Evolutionary conservation across 345 rosid genomes (phyloP).

Genomic region (Draba incana): DNA sequence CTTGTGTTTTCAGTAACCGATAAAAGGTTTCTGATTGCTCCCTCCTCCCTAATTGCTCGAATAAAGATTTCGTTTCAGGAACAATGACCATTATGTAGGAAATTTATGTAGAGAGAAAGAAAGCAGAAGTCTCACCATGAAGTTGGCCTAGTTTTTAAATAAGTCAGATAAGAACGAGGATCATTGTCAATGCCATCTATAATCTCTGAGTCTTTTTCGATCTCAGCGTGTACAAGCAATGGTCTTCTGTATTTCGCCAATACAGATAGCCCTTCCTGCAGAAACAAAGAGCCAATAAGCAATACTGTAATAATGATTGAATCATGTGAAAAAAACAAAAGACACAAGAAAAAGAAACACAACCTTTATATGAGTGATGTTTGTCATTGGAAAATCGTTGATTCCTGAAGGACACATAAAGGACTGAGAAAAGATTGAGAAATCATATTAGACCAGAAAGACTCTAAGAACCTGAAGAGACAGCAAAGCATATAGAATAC

Average conservation of each 20-base stretch:
- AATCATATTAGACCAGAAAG: conserved; percentile 25
- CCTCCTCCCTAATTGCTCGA: conserved; percentile 73
- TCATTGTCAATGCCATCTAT: conserved; percentile 47
- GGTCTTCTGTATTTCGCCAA: conserved; percentile 87
- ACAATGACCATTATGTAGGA: background rate
- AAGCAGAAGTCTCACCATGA: conserved; percentile 64
- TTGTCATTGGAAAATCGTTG: conserved; percentile 96
- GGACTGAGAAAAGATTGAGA: conserved; percentile 57
- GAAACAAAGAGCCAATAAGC: conserved; percentile 28
- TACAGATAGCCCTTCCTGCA: conserved; percentile 77
- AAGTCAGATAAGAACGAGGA: conserved; percentile 73
- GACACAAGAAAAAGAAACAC: conserved; percentile 17
- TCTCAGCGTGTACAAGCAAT: conserved; percentile 93
- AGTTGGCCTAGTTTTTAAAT: conserved; percentile 82
- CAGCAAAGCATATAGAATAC: conserved; percentile 35
- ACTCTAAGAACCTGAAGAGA: background rate
- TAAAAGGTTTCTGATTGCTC: conserved; percentile 76
- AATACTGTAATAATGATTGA: background rate
- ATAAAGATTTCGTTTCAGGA: conserved; percentile 13
- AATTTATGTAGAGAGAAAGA: too few species aligned
- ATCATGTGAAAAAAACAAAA: conserved; percentile 6
- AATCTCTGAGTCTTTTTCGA: conserved; percentile 51
- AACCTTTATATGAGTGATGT: conserved; percentile 83
- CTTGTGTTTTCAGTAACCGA: conserved; percentile 69
- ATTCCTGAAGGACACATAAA: conserved; percentile 99